Evolutionary conservation across 495 filamentous ascomycete species (phyloP), one percentile per base, ranked within the genome.

Genomic region (Aspergillus ellipticus): DNA sequence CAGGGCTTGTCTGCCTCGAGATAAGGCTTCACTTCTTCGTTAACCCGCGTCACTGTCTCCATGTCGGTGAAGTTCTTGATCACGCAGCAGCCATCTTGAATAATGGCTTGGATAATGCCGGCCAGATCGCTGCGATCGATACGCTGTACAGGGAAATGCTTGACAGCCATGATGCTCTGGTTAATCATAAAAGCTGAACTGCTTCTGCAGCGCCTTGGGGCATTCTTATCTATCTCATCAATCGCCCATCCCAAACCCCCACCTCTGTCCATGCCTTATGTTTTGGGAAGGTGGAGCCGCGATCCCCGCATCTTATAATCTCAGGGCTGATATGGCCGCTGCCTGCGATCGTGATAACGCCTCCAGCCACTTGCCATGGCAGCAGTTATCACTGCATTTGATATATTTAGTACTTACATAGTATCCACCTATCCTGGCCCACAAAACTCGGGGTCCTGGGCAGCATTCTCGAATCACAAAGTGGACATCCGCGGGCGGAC

Each of bases 41-140:
- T 59, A 6, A 29, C 52, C 10, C 47, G 31, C 17, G 39, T 19
- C 3, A 59, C 52, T 10, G 51, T 59, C 33, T 45, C 46, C 9
- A 47, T 16, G 20, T 59, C 39, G 28, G 57, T 55, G 31, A 59
- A 59, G 21, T 64, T 64, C 53, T 61, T 56, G 42, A 61, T 61
- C 13, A 64, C 53, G 47, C 54, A 56, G 28, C 62, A 59, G 16
- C 63, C 60, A 58, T 62, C 59, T 28, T 22, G 33, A 4, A 45
- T 26, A 9, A 58, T 58, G 7, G 56, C 51, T 13, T 51, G 16
- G 9, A 58, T 53, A 19, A 58, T 58, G 33, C 51, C 51, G 3
- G 29, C 29, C 35, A 21, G 45, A 20, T 58, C 33, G 6, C 43
- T 35, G 28, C 51, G 56, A 41, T 58, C 56, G 13, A 58, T 58